Conservation (phyloP, 768 basidiomycete species). For the Mycena belliarum region DNA sequence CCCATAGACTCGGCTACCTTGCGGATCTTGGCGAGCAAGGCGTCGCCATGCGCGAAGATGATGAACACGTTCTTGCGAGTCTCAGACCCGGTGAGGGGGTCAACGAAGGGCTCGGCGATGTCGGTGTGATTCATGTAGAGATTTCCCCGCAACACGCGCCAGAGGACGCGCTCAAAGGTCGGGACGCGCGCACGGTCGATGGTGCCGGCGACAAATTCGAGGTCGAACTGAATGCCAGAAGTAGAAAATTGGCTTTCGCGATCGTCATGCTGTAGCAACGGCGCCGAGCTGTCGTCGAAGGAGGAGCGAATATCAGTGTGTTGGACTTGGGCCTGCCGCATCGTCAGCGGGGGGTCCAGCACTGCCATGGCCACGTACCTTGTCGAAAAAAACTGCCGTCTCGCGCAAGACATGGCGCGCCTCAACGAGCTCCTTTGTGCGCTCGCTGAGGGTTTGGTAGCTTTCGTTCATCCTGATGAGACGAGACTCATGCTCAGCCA, state of each 20-base stretch:
- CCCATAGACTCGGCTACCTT: constrained; percentile 99
- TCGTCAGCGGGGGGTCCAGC: constrained; percentile 12
- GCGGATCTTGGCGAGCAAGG: constrained; percentile 92
- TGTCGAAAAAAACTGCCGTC: constrained; percentile 95
- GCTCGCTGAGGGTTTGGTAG: constrained; percentile 85
- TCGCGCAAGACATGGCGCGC: constrained; percentile 93
- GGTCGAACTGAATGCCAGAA: constrained; percentile 68
- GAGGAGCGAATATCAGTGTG: constrained; percentile 82
- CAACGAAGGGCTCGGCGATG: constrained; percentile 89
- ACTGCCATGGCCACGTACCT: constrained; percentile 43
- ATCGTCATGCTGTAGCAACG: constrained; percentile 90
- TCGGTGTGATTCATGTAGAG: constrained; percentile 99
- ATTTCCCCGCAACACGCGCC: constrained; percentile 97
- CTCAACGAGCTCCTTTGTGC: constrained; percentile 85
- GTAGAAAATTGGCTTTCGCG: constrained; percentile 63
- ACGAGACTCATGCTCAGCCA: constrained; percentile 84
- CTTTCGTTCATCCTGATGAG: constrained; percentile 89
- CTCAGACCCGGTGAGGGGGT: constrained; percentile 79
- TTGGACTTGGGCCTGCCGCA: constrained; percentile 69
- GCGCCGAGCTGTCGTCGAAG: constrained; percentile 89
- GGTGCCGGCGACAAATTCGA: constrained; percentile 98
- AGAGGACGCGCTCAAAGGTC: constrained; percentile 95
- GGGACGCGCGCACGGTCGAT: constrained; percentile 90
- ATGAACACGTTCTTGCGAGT: constrained; percentile 99
- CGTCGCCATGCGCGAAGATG: constrained; percentile 96